Evolutionary conservation across 306 rosid species (phyloP).

Genomic region (Quercus dentata): DNA sequence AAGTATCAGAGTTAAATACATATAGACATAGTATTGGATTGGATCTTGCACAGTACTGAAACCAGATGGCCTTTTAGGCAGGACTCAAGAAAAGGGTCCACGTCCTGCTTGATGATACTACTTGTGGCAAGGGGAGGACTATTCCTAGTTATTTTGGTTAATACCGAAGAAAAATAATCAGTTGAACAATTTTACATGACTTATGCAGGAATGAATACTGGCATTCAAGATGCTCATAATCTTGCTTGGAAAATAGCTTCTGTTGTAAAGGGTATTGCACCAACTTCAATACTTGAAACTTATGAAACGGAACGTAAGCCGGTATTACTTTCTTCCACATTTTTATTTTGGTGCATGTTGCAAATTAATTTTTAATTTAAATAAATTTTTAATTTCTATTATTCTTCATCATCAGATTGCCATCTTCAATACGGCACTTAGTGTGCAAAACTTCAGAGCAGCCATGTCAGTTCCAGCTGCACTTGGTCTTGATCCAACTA

Average conservation of each 20-base stretch:
- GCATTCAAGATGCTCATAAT: constrained; percentile 94
- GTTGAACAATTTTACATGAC: constrained; percentile 7
- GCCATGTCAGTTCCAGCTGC: constrained; percentile 96
- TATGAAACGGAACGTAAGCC: constrained; percentile 83
- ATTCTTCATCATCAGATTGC: constrained; percentile 57
- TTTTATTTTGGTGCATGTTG: constrained; percentile 3
- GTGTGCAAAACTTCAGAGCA: constrained; percentile 78
- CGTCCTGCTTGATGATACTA: neutral
- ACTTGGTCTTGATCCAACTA: constrained; percentile 84
- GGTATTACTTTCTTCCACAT: constrained; percentile 47
- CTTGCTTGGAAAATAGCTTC: constrained; percentile 98
- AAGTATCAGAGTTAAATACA: neutral
- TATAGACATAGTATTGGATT: neutral
- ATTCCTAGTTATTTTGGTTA: neutral
- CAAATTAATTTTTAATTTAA: constrained; percentile 11
- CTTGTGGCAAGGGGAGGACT: neutral
- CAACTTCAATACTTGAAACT: constrained; percentile 63
- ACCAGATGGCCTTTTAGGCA: neutral
- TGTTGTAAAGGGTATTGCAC: constrained; percentile 70
- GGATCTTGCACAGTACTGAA: neutral
- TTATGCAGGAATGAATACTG: constrained; percentile 95
- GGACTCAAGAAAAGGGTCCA: neutral
- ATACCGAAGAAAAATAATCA: constrained; percentile 12
- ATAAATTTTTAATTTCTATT: constrained; percentile 10
- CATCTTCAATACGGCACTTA: constrained; percentile 70